Conservation (phyloP, 2,329 filamentous ascomycete genomes). For the Cladosporium cucumerinum region DNA sequence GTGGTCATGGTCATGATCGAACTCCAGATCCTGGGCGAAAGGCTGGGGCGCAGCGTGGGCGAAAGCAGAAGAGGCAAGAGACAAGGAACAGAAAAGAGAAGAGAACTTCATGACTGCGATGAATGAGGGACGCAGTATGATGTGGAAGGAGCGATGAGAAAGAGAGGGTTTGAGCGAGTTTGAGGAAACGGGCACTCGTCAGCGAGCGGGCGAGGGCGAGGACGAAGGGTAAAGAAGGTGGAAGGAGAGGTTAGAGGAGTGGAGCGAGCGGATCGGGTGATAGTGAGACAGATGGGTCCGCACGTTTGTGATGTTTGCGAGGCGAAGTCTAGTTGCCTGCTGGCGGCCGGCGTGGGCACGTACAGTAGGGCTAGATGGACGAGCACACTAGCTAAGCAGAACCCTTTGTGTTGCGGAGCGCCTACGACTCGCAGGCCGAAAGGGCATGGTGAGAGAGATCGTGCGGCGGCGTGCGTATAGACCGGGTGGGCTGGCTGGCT, state of each 20-base stretch:
- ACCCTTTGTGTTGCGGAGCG: background rate
- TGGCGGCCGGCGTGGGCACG: background rate
- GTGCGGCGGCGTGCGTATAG: background rate
- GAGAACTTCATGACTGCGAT: constrained; percentile 20
- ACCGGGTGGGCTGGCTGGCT: background rate
- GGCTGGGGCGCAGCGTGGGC: constrained; percentile 10
- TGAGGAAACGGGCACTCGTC: constrained; percentile 15
- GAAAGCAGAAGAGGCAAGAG: constrained; percentile 14
- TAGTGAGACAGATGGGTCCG: constrained; percentile 11
- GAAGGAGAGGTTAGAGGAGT: constrained; percentile 5
- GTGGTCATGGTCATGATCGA: background rate
- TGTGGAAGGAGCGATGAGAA: constrained; percentile 4
- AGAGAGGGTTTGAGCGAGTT: constrained; percentile 3
- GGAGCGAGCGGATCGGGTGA: background rate
- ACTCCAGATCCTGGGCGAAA: background rate
- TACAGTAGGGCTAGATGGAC: no score
- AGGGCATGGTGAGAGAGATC: background rate
- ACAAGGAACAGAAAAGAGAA: constrained; percentile 17
- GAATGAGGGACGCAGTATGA: constrained; percentile 14
- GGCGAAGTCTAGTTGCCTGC: background rate
- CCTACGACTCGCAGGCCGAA: background rate
- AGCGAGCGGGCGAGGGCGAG: constrained; percentile 3
- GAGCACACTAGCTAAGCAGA: background rate
- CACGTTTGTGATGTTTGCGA: constrained; percentile 9
- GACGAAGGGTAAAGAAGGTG: constrained; percentile 14